Base-by-base conservation (phyloP, 192 early-diverging fungal species). In the Pilaira anomala region DNA sequence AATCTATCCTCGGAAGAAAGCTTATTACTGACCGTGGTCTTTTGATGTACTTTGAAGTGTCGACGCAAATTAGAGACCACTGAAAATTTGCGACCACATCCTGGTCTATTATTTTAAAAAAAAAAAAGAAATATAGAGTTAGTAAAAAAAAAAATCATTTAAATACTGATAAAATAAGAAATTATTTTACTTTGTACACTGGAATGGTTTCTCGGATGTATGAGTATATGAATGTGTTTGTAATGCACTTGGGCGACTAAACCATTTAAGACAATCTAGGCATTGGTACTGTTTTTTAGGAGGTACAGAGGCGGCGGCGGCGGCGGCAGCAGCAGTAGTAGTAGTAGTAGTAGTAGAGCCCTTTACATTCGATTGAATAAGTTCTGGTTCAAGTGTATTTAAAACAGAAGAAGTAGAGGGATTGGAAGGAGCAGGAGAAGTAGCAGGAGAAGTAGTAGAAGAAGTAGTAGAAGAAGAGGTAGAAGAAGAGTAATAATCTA, bases 51-150 rank as follows among this genome's bases (percentile, higher is more conserved):
- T 28, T 76, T 71, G 60, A 77, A 76, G 60, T 86, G 85, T 8
- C 85, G 73, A 28, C 85, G 72, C 65, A 86, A 63, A 60, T 86
- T 86, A 68, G 84, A 85, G 62, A 85, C 74, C 22, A 86, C 85
- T 16, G 85, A 83, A 63, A 86, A 86, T 41, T 68, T 65, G 66
- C 81, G 78, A 36, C 76, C 79, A 60, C 85, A 86, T 26, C 80
- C 64, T 41, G 25, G 22, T 24, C 63, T 65, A 22, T 16, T 42
- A 22, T n/a, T n/a, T n/a, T n/a, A n/a, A n/a, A n/a, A n/a, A 28
- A 14, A n/a, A 44, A 19, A 12, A 45, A 42, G 54, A 28, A 55
- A 21, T 26, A 2, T 55, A 33, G 33, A 54, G 7, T 36, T 36
- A 29, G 16, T 29, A 39, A 55, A 55, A 3, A 55, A 26, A 55